These are phyloP conservation scores for Astragalus glycyphyllos DNA, from an alignment of 306 rosid species.

Conservation along the genomic window DNA sequence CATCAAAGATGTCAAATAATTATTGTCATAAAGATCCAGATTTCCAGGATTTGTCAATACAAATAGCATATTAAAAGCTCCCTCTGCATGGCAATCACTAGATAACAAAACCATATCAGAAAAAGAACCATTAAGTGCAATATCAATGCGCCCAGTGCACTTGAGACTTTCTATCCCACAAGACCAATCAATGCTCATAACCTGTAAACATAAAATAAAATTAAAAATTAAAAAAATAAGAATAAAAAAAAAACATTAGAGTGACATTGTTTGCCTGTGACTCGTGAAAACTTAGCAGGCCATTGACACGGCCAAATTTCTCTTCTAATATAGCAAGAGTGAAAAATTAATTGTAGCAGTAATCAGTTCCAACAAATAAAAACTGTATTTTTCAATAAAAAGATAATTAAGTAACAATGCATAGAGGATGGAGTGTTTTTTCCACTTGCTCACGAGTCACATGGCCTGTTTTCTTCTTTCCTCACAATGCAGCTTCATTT, in stretches of 20 bases:
- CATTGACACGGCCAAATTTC: constrained; percentile 9
- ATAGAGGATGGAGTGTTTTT: constrained; percentile 18
- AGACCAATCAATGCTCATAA: constrained; percentile 79
- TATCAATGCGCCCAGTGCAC: constrained; percentile 66
- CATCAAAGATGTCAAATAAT: constrained; percentile 61
- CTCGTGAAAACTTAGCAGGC: constrained; percentile 34
- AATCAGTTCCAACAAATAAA: constrained; percentile 25
- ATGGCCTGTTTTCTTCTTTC: constrained; percentile 26
- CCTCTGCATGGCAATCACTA: constrained; percentile 50
- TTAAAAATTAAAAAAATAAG: too few species aligned
- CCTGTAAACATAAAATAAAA: constrained; percentile 61
- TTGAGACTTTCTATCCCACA: constrained; percentile 74
- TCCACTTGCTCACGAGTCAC: constrained; percentile 33
- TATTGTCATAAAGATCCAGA: constrained; percentile 62
- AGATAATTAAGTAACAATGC: constrained; percentile 29
- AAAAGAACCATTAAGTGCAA: constrained; percentile 79
- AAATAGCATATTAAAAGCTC: constrained; percentile 57
- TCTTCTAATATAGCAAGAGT: constrained; percentile 19
- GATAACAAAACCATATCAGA: constrained; percentile 74
- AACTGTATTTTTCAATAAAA: constrained; percentile 10
- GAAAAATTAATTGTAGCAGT: constrained; percentile 28
- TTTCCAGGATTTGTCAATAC: constrained; percentile 84
- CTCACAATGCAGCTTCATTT: constrained; percentile 20
- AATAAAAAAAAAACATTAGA: constrained; percentile 31
- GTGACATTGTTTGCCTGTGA: constrained; percentile 24